These are phyloP conservation scores for Pachysandra terminalis DNA, from an alignment of 164 flowering plant genomes.

Conservation along the genomic window DNA sequence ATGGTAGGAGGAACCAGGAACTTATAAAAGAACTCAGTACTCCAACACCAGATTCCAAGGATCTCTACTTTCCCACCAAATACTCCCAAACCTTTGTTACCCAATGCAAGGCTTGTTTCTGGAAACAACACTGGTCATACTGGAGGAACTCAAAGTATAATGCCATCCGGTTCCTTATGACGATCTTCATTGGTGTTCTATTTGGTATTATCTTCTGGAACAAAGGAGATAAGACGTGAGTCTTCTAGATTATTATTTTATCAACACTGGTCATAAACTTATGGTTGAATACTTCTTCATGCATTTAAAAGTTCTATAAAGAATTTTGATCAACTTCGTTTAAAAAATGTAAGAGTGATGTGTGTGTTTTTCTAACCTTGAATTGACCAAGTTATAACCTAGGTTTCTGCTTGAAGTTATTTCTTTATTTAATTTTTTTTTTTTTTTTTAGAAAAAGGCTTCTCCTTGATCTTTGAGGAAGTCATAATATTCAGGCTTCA, in stretches of 20 bases:
- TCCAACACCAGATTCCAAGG: slow-evolving; percentile 46
- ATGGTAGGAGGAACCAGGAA: slow-evolving; percentile 46
- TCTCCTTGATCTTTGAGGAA: too few species aligned
- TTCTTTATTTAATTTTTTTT: too few species aligned
- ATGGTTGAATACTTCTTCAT: too few species aligned
- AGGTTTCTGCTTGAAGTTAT: background rate
- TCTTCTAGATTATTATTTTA: too few species aligned
- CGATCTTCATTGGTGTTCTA: slow-evolving; percentile 37
- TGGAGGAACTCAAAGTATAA: slow-evolving; percentile 59
- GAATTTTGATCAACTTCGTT: too few species aligned
- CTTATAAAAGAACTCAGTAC: slow-evolving; percentile 39
- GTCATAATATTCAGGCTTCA: background rate
- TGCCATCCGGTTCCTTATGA: slow-evolving; percentile 42
- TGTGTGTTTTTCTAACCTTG: background rate
- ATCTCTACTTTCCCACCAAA: slow-evolving; percentile 50
- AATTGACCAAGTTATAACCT: background rate
- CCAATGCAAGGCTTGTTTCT: slow-evolving; percentile 57
- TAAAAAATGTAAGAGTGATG: too few species aligned
- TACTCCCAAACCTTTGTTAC: slow-evolving; percentile 46
- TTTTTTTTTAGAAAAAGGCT: too few species aligned
- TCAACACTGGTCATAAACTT: too few species aligned
- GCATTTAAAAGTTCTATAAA: too few species aligned
- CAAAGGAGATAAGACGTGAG: slow-evolving; percentile 45
- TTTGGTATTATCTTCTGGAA: slow-evolving; percentile 61
- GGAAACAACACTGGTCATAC: slow-evolving; percentile 64